phyloP scores from a whole-genome alignment of 495 filamentous ascomycete genomes.

The Daldinia bambusicola region DNA sequence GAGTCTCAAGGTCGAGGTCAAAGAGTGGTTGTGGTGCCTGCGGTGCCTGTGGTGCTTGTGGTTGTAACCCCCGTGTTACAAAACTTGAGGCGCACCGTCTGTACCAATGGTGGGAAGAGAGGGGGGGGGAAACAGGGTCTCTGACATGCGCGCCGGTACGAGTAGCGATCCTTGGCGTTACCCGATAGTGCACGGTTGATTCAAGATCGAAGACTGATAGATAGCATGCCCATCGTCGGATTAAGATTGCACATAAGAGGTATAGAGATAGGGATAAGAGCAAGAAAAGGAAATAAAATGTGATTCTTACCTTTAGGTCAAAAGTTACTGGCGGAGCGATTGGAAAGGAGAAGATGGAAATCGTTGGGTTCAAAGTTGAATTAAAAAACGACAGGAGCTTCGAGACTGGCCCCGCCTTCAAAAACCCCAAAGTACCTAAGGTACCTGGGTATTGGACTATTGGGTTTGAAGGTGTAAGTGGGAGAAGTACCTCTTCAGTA shows the following conservation, averaged over 20 bases:
- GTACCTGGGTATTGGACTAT: not conserved
- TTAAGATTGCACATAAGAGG: not conserved
- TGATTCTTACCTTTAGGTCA: conserved; percentile 27
- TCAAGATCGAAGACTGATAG: conserved; percentile 9
- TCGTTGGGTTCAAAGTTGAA: conserved; percentile 15
- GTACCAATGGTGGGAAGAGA: conserved; percentile 18
- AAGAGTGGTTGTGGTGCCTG: conserved; percentile 37
- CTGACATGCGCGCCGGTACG: conserved; percentile 27
- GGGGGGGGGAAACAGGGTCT: conserved; percentile 25
- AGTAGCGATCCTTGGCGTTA: conserved; percentile 18
- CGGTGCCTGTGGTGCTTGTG: conserved; percentile 33
- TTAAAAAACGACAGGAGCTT: conserved; percentile 6
- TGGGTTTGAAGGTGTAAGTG: not conserved
- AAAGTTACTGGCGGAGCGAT: not conserved
- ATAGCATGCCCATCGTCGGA: not conserved
- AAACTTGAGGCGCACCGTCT: conserved; percentile 26
- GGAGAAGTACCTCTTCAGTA: not conserved
- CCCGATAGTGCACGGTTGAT: conserved; percentile 5
- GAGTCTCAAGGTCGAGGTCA: conserved; percentile 32
- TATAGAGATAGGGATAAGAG: not conserved
- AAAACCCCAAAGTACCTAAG: not conserved
- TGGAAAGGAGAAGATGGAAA: not conserved
- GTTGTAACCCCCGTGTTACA: conserved; percentile 37
- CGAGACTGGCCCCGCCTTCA: conserved; percentile 31
- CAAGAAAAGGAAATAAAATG: conserved; percentile 11